Evolutionary conservation across 179 eudicot species (phyloP).

Genomic region (Spinacia oleracea): DNA sequence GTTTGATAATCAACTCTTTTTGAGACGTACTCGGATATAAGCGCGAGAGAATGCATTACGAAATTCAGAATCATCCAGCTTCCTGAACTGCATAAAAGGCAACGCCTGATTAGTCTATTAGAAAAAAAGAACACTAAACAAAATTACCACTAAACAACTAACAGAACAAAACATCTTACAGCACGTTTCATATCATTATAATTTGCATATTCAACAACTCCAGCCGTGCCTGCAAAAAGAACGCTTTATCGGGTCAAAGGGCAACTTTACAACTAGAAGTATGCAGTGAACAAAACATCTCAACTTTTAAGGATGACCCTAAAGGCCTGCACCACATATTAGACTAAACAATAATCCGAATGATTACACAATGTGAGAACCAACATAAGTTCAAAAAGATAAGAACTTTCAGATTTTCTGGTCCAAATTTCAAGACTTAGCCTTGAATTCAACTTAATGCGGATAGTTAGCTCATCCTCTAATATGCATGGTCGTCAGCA

Average conservation of each 20-base stretch:
- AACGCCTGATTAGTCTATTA: background rate
- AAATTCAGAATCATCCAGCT: slow-evolving; percentile 79
- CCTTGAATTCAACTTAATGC: background rate
- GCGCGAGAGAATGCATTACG: slow-evolving; percentile 64
- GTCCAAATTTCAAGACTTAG: too few species aligned
- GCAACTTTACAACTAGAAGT: background rate
- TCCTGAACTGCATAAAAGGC: slow-evolving; percentile 53
- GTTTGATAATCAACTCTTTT: background rate
- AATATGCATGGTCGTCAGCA: background rate
- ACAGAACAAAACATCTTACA: slow-evolving; percentile 43
- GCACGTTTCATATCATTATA: slow-evolving; percentile 86
- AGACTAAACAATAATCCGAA: too few species aligned
- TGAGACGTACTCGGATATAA: slow-evolving; percentile 58
- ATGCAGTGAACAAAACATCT: background rate
- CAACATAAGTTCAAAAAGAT: too few species aligned
- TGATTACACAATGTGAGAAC: too few species aligned
- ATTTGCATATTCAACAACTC: slow-evolving; percentile 75
- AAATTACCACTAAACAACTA: background rate
- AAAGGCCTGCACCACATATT: background rate
- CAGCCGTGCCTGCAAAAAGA: slow-evolving; percentile 53
- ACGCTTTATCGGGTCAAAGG: background rate
- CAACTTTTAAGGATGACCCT: background rate
- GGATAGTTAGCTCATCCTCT: background rate
- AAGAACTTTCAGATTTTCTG: too few species aligned
- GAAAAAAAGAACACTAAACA: background rate